Evolutionary conservation across 805 yeast species (phyloP).

Genomic region (Lipomyces spencermartinsiae): DNA sequence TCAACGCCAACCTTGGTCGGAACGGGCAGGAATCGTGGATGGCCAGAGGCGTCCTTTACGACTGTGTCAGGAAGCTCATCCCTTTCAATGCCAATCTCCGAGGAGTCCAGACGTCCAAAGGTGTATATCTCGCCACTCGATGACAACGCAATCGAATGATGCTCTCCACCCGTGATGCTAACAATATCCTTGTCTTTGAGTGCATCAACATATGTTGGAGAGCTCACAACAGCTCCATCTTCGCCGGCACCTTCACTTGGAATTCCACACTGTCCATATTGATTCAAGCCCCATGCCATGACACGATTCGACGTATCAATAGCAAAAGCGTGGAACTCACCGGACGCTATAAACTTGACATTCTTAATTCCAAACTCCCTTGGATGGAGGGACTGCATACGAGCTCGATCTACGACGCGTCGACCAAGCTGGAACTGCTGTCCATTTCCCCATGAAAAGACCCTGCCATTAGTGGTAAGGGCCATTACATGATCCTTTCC

Average conservation of each 20-base stretch:
- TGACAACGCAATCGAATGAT: conserved; percentile 82
- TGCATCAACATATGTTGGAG: conserved; percentile 75
- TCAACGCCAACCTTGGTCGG: conserved; percentile 68
- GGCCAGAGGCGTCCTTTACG: conserved; percentile 78
- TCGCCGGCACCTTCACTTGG: conserved; percentile 63
- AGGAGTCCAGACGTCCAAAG: conserved; percentile 94
- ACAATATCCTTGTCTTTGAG: conserved; percentile 65
- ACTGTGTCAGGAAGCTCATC: conserved; percentile 72
- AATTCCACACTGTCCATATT: conserved; percentile 94
- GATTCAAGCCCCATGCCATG: conserved; percentile 93
- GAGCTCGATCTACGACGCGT: conserved; percentile 77
- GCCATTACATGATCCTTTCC: conserved; percentile 95
- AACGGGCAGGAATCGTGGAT: conserved; percentile 77
- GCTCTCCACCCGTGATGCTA: conserved; percentile 89
- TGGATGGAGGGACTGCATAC: conserved; percentile 75
- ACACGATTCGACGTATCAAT: conserved; percentile 74
- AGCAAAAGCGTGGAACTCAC: conserved; percentile 97
- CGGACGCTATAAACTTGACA: conserved; percentile 82
- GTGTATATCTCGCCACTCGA: conserved; percentile 74
- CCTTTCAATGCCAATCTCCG: conserved; percentile 81
- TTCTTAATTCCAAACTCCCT: conserved; percentile 82
- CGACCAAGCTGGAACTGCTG: conserved; percentile 93
- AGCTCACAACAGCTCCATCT: conserved; percentile 81
- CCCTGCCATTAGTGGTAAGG: conserved; percentile 81
- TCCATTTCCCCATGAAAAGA: conserved; percentile 97